Percentiles rank a stretch among this genome's conserved stretches.
Conservation (phyloP, 306 rosid species). For the Trifolium repens region DNA sequence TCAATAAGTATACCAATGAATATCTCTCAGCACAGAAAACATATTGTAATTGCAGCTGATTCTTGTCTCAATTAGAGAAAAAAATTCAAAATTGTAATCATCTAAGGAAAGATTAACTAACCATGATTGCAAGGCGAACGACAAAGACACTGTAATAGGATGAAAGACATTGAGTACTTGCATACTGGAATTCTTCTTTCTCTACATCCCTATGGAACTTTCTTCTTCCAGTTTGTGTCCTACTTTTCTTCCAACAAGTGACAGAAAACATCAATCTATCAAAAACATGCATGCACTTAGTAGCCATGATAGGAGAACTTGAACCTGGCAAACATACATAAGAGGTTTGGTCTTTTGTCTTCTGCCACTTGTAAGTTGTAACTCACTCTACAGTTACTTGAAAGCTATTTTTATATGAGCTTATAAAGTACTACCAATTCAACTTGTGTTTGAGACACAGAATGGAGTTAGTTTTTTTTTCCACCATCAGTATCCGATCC, state of each 20-base stretch:
- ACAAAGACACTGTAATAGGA: constrained; percentile 94
- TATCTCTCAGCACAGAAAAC: constrained; percentile 1
- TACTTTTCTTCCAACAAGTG: constrained; percentile 51
- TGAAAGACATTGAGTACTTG: constrained; percentile 75
- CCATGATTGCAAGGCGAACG: constrained; percentile 97
- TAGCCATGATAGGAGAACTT: constrained; percentile 52
- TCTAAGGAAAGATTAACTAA: constrained; percentile 37
- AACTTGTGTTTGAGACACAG: constrained; percentile 22
- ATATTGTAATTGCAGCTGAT: constrained; percentile 9
- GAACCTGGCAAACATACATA: constrained; percentile 50
- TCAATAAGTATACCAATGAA: background rate
- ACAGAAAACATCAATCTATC: constrained; percentile 49
- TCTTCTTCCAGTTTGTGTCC: constrained; percentile 51
- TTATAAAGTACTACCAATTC: constrained; percentile 30
- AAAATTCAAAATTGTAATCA: constrained; percentile 9
- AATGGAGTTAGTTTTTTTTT: background rate
- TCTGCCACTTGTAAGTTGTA: constrained; percentile 15
- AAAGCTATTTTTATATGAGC: constrained; percentile 31
- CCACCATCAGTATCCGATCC: no score
- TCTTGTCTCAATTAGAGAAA: background rate
- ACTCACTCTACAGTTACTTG: constrained; percentile 28
- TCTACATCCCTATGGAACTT: constrained; percentile 83
- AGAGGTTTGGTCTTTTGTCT: constrained; percentile 41
- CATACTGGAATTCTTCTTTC: constrained; percentile 75
- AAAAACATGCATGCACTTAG: constrained; percentile 56